phyloP scores from a whole-genome alignment of 169 alveolate genomes.

The Plasmodium cynomolgi region DNA sequence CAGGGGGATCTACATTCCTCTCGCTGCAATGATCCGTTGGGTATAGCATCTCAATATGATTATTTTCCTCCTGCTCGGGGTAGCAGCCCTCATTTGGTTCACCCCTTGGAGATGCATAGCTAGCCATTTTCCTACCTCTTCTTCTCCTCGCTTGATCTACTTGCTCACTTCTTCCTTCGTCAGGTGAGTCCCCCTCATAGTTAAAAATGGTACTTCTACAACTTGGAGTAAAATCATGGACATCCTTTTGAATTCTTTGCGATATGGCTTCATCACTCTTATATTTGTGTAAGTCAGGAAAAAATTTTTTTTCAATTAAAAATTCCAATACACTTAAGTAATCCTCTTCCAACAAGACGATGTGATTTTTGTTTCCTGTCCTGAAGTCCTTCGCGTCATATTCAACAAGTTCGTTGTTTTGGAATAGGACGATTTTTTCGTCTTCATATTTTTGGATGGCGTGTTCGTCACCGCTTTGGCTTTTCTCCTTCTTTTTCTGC shows the following conservation, averaged over 20 bases:
- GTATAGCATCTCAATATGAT: not conserved
- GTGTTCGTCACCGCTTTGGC: not conserved
- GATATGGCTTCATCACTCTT: conserved; percentile 28
- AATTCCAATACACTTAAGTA: conserved; percentile 80
- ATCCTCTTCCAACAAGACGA: conserved; percentile 81
- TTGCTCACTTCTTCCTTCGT: not conserved
- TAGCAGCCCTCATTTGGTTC: not conserved
- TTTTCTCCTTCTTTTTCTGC: not conserved
- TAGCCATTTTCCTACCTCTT: not conserved
- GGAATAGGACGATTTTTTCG: conserved; percentile 44
- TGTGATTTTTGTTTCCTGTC: conserved; percentile 1
- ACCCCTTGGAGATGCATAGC: not conserved
- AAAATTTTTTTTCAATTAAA: conserved; percentile 83
- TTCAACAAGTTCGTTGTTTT: conserved; percentile 62
- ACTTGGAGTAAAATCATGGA: not conserved
- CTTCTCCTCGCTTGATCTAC: not conserved
- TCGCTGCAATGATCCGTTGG: not conserved
- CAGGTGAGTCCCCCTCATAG: not conserved
- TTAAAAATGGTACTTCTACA: not conserved
- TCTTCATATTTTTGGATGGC: not conserved
- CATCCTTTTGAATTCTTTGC: not conserved
- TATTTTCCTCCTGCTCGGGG: not conserved
- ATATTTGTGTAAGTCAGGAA: conserved; percentile 78
- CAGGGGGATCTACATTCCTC: not conserved
- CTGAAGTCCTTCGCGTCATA: conserved; percentile 30